Base-by-base conservation (phyloP, 1,139 yeast species). In the Diutina mesorugosa region DNA sequence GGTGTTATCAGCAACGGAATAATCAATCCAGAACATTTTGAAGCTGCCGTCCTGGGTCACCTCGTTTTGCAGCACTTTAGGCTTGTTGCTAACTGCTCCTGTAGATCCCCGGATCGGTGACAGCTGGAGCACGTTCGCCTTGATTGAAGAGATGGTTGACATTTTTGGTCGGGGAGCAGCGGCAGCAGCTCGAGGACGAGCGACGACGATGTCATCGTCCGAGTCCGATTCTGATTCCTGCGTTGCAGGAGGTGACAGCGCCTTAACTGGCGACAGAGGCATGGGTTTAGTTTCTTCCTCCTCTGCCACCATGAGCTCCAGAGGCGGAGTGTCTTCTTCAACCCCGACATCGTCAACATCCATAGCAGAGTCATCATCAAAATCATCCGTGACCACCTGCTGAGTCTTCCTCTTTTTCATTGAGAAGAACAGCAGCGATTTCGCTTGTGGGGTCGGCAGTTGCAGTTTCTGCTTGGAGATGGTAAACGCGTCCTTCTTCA, bases 11-110 rank as follows among this genome's bases (percentile, higher is more conserved):
- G 86, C 80, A 66, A 93, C 98, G 52, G 87, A 78, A 67, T 84
- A 90, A 67, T 95, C 99, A 47, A 87, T 72, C 98, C 98, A 95
- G 67, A 80, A 93, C 84, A 93, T 84, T 63, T 81, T 80, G 65
- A 90, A 77, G 3, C 78, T 66, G 55, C 76, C 79, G 18, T 64
- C 61, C 9, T 58, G 59, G 2, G 64, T 59, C 2, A 77, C 76
- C 1, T 71, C 72, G 4, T 70, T 66, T 21, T 70, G 71, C 60
- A 76, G 77, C 10, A 76, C 78, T 51, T 81, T 62, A 61, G 81
- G 83, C 54, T 80, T 76, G 1, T 77, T 71, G 59, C 68, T 67
- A 21, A 65, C 65, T 6, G 66, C 63, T 29, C 64, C 63, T 12
- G 65, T 60, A 5, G 68, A 57, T 12, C 65, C 62, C 55, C 64